These are phyloP conservation scores for Xylaria bambusicola DNA, from an alignment of 495 filamentous ascomycete genomes.

Conservation along the genomic window DNA sequence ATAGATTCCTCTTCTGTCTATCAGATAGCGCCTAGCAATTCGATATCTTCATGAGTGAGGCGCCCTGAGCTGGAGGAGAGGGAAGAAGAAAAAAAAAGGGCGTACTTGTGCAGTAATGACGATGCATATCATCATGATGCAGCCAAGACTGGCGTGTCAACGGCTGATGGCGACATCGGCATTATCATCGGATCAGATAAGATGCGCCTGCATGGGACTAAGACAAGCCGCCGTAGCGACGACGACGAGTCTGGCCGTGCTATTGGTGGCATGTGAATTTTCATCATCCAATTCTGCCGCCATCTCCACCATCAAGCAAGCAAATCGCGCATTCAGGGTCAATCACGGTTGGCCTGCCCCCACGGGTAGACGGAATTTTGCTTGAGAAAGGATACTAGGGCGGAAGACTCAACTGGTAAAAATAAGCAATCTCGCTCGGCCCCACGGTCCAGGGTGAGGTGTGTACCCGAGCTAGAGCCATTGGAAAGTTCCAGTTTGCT, in stretches of 20 bases:
- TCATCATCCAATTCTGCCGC: constrained; percentile 5
- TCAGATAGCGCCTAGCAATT: neutral
- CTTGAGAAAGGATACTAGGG: neutral
- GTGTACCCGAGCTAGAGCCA: no score
- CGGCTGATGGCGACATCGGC: constrained; percentile 42
- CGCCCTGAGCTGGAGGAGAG: neutral
- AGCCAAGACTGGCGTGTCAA: constrained; percentile 23
- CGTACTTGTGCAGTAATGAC: constrained; percentile 1
- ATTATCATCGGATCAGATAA: constrained; percentile 58
- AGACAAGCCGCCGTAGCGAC: constrained; percentile 17
- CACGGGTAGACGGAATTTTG: neutral
- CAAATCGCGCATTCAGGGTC: constrained; percentile 14
- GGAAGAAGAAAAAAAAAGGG: neutral
- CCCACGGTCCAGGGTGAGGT: neutral
- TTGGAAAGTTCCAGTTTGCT: no score
- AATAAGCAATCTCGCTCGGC: neutral
- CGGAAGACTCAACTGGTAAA: neutral
- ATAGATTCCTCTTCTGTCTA: neutral
- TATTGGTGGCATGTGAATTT: constrained; percentile 8
- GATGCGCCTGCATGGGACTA: constrained; percentile 35
- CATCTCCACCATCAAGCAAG: constrained; percentile 5
- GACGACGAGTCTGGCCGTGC: constrained; percentile 23
- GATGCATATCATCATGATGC: constrained; percentile 17
- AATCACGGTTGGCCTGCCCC: constrained; percentile 1
- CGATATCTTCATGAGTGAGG: neutral